A percentile compares a stretch with the other conserved stretches of the same genome.
These are phyloP conservation scores for Tanozyma kutaoensis DNA, from an alignment of 805 yeast genomes.

Conservation along the genomic window DNA sequence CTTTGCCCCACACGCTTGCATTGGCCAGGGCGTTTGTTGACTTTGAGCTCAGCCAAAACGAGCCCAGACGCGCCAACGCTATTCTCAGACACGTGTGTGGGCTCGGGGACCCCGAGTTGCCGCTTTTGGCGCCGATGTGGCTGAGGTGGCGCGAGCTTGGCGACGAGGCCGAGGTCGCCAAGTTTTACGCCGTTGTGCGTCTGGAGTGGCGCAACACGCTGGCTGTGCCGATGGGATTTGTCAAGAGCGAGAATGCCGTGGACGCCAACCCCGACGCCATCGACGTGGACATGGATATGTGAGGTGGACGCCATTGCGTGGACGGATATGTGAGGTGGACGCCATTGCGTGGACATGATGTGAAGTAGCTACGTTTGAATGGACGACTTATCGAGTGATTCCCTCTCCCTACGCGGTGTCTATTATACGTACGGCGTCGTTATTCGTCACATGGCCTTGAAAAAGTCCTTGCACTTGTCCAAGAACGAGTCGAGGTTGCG, in stretches of 20 bases:
- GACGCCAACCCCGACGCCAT: constrained; percentile 44
- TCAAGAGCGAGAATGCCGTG: constrained; percentile 15
- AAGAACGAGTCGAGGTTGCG: constrained; percentile 22
- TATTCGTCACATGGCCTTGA: constrained; percentile 9
- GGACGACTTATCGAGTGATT: not conserved
- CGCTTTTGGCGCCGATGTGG: constrained; percentile 58
- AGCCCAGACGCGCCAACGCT: constrained; percentile 48
- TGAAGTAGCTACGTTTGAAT: not conserved
- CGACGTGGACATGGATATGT: constrained; percentile 24
- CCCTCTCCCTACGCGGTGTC: not conserved
- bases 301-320: not conserved
- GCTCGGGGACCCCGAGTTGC: constrained; percentile 10
- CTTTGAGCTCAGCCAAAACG: constrained; percentile 41
- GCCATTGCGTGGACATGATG: not conserved
- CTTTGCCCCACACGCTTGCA: constrained; percentile 25
- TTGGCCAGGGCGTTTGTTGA: constrained; percentile 42
- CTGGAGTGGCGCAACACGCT: constrained; percentile 3
- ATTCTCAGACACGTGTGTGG: constrained; percentile 30
- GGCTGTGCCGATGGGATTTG: constrained; percentile 34
- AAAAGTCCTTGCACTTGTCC: constrained; percentile 22
- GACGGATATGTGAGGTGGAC: not conserved
- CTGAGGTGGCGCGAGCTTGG: constrained; percentile 65
- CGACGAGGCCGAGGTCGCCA: constrained; percentile 55
- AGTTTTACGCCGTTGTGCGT: constrained; percentile 25
- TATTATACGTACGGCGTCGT: not conserved